Conservation (phyloP, 495 filamentous ascomycete species). For the Penicillium odoratum region DNA sequence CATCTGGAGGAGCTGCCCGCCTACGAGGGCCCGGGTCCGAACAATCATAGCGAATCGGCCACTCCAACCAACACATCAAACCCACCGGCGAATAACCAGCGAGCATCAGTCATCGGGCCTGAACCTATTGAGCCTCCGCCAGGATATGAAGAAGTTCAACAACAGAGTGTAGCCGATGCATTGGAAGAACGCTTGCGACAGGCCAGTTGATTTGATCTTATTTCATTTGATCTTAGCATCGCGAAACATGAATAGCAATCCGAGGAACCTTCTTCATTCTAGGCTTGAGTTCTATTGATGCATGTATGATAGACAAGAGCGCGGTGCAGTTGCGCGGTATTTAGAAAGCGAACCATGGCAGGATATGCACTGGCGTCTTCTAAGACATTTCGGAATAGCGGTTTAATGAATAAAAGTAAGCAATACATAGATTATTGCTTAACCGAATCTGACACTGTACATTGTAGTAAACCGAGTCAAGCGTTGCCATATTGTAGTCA, state of each 20-base stretch:
- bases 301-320: constrained; percentile 26
- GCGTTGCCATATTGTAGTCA: neutral
- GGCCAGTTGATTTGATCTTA: constrained; percentile 17
- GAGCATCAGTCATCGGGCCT: constrained; percentile 20
- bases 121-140: constrained; percentile 81
- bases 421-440: neutral
- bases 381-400: neutral
- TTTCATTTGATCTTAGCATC: neutral
- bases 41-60: constrained; percentile 4
- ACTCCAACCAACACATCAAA: constrained; percentile 7
- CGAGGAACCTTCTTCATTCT: neutral
- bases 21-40: constrained; percentile 53
- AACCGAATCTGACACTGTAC: neutral
- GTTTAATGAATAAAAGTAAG: neutral
- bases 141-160: constrained; percentile 89
- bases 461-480: neutral
- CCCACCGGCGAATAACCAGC: constrained; percentile 15
- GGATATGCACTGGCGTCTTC: neutral
- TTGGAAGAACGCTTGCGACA: constrained; percentile 51
- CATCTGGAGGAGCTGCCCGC: constrained; percentile 83
- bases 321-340: neutral
- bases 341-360: constrained; percentile 1
- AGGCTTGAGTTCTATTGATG: neutral
- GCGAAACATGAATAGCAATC: neutral
- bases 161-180: constrained; percentile 67